These are phyloP conservation scores for Benincasa hispida DNA, from an alignment of 306 rosid genomes.

Conservation along the genomic window DNA sequence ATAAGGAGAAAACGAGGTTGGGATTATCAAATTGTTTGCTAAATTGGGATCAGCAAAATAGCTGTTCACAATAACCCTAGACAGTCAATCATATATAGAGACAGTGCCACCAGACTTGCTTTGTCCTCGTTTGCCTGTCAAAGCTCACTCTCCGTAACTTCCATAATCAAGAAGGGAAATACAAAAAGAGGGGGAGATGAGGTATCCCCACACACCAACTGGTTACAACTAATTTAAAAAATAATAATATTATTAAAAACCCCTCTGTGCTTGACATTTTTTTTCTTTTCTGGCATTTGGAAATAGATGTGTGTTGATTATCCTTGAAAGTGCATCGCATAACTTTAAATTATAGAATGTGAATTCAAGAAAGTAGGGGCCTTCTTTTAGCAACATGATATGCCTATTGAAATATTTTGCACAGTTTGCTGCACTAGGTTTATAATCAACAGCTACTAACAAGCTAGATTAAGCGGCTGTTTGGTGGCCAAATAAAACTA, in stretches of 20 bases:
- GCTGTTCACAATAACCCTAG: neutral
- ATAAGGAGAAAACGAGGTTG: neutral
- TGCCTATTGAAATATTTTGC: neutral
- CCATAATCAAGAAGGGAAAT: too few relatives aligned
- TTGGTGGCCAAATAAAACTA: neutral
- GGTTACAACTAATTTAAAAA: too few relatives aligned
- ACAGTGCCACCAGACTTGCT: neutral
- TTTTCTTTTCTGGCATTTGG: neutral
- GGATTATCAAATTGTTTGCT: neutral
- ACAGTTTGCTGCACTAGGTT: neutral
- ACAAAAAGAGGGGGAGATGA: too few relatives aligned
- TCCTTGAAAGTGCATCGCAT: neutral
- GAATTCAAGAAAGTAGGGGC: neutral
- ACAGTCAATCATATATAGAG: slow-evolving; percentile 2
- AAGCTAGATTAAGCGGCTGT: neutral
- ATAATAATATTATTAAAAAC: too few relatives aligned
- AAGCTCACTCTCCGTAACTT: too few relatives aligned
- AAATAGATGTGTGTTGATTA: neutral
- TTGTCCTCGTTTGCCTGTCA: neutral
- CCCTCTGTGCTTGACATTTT: neutral
- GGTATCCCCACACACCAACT: too few relatives aligned
- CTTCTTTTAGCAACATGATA: neutral
- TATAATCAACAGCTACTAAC: neutral
- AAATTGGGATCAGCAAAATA: neutral
- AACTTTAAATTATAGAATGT: neutral